Conservation (phyloP, 2,329 filamentous ascomycete genomes). For the Moelleriella libera region DNA sequence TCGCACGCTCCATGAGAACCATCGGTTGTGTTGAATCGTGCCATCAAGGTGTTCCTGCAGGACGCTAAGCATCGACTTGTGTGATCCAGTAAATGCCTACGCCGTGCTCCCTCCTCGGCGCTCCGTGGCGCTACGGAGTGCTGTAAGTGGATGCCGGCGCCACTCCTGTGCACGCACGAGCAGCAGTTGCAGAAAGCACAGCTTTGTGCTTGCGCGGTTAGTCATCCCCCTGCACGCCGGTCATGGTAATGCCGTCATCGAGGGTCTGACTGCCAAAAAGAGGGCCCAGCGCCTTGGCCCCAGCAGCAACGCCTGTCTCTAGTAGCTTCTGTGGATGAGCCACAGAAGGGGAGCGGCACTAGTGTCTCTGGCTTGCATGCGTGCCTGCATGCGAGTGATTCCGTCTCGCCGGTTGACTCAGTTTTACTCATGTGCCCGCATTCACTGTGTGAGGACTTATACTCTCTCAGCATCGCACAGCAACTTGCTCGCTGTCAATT, state of each 20-base stretch:
- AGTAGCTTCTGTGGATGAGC: constrained; percentile 6
- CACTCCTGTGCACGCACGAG: too few relatives aligned
- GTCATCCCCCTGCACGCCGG: not conserved
- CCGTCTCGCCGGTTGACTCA: constrained; percentile 23
- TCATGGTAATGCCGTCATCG: not conserved
- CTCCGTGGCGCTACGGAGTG: too few relatives aligned
- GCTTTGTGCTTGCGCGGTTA: not conserved
- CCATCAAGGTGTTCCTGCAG: constrained; percentile 15
- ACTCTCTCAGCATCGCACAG: not conserved
- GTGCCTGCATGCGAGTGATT: too few relatives aligned
- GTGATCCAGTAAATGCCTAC: too few relatives aligned
- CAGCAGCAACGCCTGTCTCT: not conserved
- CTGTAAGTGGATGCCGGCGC: too few relatives aligned
- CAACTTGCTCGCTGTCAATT: constrained; percentile 5
- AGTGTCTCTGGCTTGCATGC: too few relatives aligned
- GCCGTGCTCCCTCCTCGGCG: too few relatives aligned
- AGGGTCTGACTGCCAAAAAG: not conserved
- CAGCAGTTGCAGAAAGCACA: too few relatives aligned
- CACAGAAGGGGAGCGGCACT: constrained; percentile 1
- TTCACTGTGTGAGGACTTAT: constrained; percentile 7
- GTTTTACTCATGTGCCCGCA: constrained; percentile 14
- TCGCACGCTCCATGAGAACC: not conserved
- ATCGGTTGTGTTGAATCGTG: not conserved
- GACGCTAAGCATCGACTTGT: not conserved
- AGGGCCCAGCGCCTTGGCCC: not conserved